Evolutionary conservation across 148 eudicot species (phyloP), one percentile per base, ranked within the genome.

Genomic region (Suaeda aralocaspica): DNA sequence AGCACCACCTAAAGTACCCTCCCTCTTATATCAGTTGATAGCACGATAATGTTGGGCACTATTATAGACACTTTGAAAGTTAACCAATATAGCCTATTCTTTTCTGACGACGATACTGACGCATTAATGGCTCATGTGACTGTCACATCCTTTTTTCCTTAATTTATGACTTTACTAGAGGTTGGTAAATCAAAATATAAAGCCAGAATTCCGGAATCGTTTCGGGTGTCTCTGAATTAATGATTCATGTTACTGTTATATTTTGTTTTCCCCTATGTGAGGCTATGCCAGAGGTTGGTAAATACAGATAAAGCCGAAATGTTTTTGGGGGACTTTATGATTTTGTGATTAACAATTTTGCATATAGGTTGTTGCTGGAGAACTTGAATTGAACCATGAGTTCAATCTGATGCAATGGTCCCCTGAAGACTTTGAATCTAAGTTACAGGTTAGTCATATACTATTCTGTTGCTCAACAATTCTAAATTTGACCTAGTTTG

Each of bases 331-430:
- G 2, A 44, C 57, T 21, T 10, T 26, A 34, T 25, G 62, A 41
- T 36, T 34, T 36, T 26, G 6, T 49, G 28, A 48, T 18, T 24
- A 59, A 45, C 64, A 21, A 45, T 69, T 72, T 60, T 68, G 64
- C 67, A 52, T 72, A 68, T 88, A 95, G 99, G 96, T 95, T 77
- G 90, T 86, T 82, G 99, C 99, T 48, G 99, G 99, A 71, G 99
- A 95, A 82, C 88, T 91, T 62, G 99, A 95, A 74, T 77, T 91
- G 66, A 90, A 86, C 39, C 86, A 80, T 66, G 92, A 84, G 78
- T 84, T 80, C 66, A 88, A 84, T 65, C 65, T 83, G 41, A 82
- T 81, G 75, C 84, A 86, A 70, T 89, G 95, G 91, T 82, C 97
- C 56, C 97, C 99, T 10, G 91, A 87, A 76, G 99, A 95, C 71